Evolutionary conservation across 768 basidiomycete genomes (phyloP), one percentile per base, ranked within the genome.

Genomic region (Cystobasidiopsis lactophilus): DNA sequence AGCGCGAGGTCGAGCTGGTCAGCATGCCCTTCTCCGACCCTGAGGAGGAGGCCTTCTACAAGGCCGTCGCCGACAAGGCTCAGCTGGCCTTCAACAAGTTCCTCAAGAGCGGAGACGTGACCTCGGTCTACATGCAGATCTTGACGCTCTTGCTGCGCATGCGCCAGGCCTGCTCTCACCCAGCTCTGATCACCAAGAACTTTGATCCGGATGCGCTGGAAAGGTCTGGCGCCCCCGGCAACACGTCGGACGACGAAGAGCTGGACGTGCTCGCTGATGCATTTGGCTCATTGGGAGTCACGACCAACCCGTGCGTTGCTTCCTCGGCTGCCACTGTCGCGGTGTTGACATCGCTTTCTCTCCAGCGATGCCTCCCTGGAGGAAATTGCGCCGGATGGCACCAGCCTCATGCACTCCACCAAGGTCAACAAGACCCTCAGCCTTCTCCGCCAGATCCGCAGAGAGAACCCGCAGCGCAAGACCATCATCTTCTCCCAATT

Each of bases 401-500:
- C n/a, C n/a, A n/a, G n/a, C n/a, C n/a, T n/a, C n/a, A n/a, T n/a
- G n/a, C n/a, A 11, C 45, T 63, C 55, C 59, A 65, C 89, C 19
- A 98, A 98, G 68, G 83, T 85, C 50, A 73, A 79, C 30, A 85
- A 80, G 74, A 73, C 85, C 37, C 60, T 93, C 45, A 73, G 80
- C 60, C 66, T 95, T 10, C 69, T 98, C 39, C 59, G 68, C 11
- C 72, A 77, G 18, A 77, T 86, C 50, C 74, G 27, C 16, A 27
- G 2, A 39, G 54, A 53, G 41, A 40, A 51, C 13, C 45, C 52
- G 16, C 56, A 57, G 54, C 85, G 93, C 64, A 98, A 95, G 73
- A 91, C 88, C 0, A 96, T 96, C 57, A 78, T 98, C 21, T 96
- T 95, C 64, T 88, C 85, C 0, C 89, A 67, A 59, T 71, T 70